Percentiles rank a stretch among this genome's conserved stretches.
Evolutionary conservation across 2,329 filamentous ascomycete genomes (phyloP).

Genomic region (Colletotrichum lupini): DNA sequence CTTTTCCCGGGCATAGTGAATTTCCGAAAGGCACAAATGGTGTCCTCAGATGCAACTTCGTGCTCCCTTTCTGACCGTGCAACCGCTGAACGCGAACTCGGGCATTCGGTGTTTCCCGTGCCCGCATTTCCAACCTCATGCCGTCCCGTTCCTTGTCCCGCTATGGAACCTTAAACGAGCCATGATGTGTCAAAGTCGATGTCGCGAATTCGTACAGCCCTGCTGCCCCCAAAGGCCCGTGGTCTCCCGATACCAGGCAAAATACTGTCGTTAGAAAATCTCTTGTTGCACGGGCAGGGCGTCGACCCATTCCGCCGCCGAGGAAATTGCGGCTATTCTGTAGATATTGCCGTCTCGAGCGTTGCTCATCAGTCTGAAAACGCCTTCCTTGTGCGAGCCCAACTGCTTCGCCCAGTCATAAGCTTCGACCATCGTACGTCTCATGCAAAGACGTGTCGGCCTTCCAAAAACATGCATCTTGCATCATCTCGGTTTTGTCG

Average conservation of each 20-base stretch:
- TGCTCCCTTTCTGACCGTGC: background rate
- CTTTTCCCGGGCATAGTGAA: background rate
- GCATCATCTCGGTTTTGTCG: slow-evolving; percentile 13
- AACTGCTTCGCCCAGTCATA: background rate
- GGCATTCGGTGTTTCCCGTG: background rate
- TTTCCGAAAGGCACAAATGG: background rate
- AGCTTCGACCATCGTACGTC: background rate
- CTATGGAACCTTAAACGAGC: background rate
- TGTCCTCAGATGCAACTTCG: background rate
- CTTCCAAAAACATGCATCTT: background rate
- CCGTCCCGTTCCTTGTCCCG: background rate
- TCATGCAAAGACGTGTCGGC: background rate
- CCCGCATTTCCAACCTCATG: background rate
- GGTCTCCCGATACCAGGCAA: background rate
- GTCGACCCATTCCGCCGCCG: background rate
- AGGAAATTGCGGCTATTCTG: background rate
- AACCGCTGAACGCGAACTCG: background rate
- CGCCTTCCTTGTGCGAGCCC: background rate
- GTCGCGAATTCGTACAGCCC: background rate
- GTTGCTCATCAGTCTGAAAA: background rate
- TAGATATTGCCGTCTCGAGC: background rate
- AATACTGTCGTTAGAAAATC: background rate
- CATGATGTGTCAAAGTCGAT: background rate
- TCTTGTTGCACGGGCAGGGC: background rate
- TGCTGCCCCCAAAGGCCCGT: background rate